Evolutionary conservation across 2,329 filamentous ascomycete species (phyloP), one percentile per base, ranked within the genome.

Genomic region (Cordyceps farinosa): DNA sequence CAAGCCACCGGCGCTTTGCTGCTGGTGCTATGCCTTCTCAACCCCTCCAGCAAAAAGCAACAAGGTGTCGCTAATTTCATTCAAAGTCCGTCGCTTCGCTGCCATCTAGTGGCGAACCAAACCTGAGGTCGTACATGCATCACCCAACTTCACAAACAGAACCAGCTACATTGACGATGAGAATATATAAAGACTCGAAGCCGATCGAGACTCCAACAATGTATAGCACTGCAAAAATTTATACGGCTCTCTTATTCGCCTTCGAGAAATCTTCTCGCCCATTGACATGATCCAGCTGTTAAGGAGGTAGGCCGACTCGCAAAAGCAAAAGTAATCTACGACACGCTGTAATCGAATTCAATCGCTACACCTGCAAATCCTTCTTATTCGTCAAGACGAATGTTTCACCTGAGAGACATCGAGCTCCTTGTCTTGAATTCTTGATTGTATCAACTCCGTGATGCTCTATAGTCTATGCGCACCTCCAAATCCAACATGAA

Each of bases 401-500:
- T 27, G 42, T 47, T 6, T 59, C 45, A 42, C 27, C 22, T 13
- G 45, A 10, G 29, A 17, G n/a, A 10, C 11, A 47, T 27, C 32
- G 48, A 8, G 45, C 29, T 5, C 10, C 17, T 27, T 36, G 40
- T 61, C 50, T 61, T 30, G 27, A 15, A 47, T 45, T 3, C 30
- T 47, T 9, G 30, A 50, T 61, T 52, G n/a, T 15, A 61, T 34
- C 27, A 61, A 44, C 29, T 53, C 38, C 50, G 13, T 17, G 22
- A 50, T 62, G 51, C 34, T 62, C 60, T 62, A 62, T 62, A 55
- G 27, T 62, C 60, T 62, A 62, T 62, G n/a, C 32, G 34, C 52
- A 50, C 34, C 13, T 47, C 40, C 11, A 40, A 53, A 7, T 52
- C 32, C n/a, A 38, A 13, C 5, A 38, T 36, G 9, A 27, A 17